Percentiles rank a stretch among this genome's conserved stretches.
Conservation (phyloP, 345 rosid genomes). For the Camelina sativa region DNA sequence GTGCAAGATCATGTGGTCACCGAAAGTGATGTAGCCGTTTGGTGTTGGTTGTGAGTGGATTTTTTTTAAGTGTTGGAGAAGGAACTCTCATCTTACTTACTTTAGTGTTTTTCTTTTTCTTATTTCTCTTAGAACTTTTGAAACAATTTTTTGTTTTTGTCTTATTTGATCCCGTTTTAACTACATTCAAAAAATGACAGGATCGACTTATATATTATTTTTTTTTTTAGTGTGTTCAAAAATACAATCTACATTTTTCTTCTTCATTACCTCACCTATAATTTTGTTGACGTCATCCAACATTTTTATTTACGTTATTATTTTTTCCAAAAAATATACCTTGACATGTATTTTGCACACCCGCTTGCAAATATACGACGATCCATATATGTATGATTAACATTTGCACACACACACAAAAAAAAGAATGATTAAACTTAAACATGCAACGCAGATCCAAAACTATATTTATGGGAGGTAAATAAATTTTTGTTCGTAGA, state of each 20-base stretch:
- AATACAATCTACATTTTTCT: not conserved
- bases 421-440: not conserved
- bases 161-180: conserved; percentile 35
- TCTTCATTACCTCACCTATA: not conserved
- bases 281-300: not conserved
- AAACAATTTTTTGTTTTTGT: conserved; percentile 24
- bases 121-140: not conserved
- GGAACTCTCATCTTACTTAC: conserved; percentile 41
- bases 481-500: not conserved
- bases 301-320: not conserved
- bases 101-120: conserved; percentile 1
- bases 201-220: not conserved
- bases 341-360: not conserved
- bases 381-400: not conserved
- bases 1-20: conserved; percentile 40
- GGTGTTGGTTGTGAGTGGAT: conserved; percentile 47
- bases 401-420: too few species aligned
- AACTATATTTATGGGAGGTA: not conserved
- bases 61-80: conserved; percentile 41
- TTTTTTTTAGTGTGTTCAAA: not conserved
- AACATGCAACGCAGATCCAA: not conserved
- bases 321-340: not conserved
- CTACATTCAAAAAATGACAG: conserved; percentile 13
- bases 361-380: not conserved
- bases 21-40: conserved; percentile 39